phyloP scores from a whole-genome alignment of 2,329 filamentous ascomycete genomes.

The Xenoacremonium recifei region DNA sequence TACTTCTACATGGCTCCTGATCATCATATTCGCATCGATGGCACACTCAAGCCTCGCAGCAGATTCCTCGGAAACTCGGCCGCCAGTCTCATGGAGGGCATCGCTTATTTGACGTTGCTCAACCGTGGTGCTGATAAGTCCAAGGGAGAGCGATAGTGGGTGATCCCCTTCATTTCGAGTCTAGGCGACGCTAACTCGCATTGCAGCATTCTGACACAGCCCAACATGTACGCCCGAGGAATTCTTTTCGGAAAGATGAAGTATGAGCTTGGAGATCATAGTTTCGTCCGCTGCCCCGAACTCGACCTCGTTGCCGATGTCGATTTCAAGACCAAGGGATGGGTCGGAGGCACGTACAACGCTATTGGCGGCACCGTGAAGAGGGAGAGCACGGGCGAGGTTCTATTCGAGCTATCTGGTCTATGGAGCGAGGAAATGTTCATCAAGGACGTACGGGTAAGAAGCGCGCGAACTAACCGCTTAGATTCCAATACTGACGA shows the following conservation, averaged over 20 bases:
- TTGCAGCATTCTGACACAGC: conserved; percentile 82
- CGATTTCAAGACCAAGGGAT: conserved; percentile 98
- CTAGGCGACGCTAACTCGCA: conserved; percentile 5
- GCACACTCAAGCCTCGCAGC: conserved; percentile 89
- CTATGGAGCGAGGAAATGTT: conserved; percentile 95
- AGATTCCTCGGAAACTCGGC: conserved; percentile 97
- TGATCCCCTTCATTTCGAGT: conserved; percentile 15
- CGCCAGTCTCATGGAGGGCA: conserved; percentile 96
- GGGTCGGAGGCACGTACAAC: conserved; percentile 95
- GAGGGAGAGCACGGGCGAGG: conserved; percentile 80
- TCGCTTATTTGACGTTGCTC: conserved; percentile 78
- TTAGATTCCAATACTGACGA: background rate
- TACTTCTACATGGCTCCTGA: conserved; percentile 98
- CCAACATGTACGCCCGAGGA: conserved; percentile 97
- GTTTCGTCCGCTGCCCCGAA: conserved; percentile 88
- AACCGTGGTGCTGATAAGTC: conserved; percentile 69
- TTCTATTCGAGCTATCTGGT: conserved; percentile 87
- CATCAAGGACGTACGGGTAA: conserved; percentile 77
- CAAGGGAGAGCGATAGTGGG: conserved; percentile 84
- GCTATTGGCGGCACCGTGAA: conserved; percentile 90
- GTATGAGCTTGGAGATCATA: conserved; percentile 96
- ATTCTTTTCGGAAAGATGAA: conserved; percentile 99
- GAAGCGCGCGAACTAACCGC: conserved; percentile 22
- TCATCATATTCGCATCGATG: conserved; percentile 91
- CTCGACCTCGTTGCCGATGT: conserved; percentile 83